Base-by-base conservation (phyloP, 2,329 filamentous ascomycete species). In the Fusarium sp. region DNA sequence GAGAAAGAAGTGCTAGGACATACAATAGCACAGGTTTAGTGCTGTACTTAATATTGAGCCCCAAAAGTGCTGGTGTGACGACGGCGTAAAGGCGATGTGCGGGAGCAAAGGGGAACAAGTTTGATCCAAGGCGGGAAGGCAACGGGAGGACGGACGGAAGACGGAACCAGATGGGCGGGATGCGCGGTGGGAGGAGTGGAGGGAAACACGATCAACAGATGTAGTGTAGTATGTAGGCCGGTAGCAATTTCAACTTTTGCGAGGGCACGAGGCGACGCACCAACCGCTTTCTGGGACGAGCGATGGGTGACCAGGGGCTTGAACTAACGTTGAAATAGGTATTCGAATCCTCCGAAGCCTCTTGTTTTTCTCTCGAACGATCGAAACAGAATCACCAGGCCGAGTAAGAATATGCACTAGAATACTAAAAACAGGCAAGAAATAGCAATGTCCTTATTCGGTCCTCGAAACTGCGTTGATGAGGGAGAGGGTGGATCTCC, bases 61-160 rank as follows among this genome's bases (percentile, higher is more conserved):
- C 64, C 57, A 58, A 66, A 54, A 61, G 53, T 64, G 62, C 56
- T 66, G 70, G 65, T 69, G 68, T 62, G 72, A 67, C 69, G 63
- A 74, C 63, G 73, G 70, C 62, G 70, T 73, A 65, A 63, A 53
- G 59, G 51, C 69, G 61, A 70, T 66, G 72, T 58, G 69, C 65
- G 70, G 73, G 68, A 74, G 72, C 65, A 75, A 74, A 74, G 52
- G 69, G 69, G 65, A 58, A 66, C 53, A 71, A 61, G 53, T 57
- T 62, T 65, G 65, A 66, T 67, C 62, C 70, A 74, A 71, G 71
- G 49, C 71, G 70, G 66, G 66, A 69, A 70, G 69, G 69, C 56
- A 51, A 69, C 59, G 62, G 63, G 71, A 74, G 56, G 71, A 67
- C 68, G 58, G 71, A 67, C 68, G 68, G 72, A 74, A 67, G 72